Evolutionary conservation across 164 flowering plant species (phyloP), one percentile per base, ranked within the genome.

Genomic region (Kalanchoe fedtschenkoi): DNA sequence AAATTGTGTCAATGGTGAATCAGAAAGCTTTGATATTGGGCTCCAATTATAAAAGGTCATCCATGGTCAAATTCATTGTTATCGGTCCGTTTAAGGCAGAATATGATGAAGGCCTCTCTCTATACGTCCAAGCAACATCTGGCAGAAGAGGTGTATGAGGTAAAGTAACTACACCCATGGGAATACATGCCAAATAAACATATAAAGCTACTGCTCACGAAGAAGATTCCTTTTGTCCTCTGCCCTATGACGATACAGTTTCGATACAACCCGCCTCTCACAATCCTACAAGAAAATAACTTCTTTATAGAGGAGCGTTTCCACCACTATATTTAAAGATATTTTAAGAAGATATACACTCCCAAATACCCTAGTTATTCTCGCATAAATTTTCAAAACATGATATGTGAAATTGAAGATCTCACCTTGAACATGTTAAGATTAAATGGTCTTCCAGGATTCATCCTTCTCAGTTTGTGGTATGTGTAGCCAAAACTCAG

Each of bases 361-460:
- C n/a, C n/a, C n/a, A n/a, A n/a, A n/a, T n/a, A n/a, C n/a, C n/a
- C n/a, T n/a, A n/a, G n/a, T n/a, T n/a, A n/a, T n/a, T n/a, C n/a
- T n/a, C n/a, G 22, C 54, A 46, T 46, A 6, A 6, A 3, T 19
- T 51, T 22, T 17, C 10, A 51, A 26, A 32, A 3, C 39, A 37
- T 8, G 39, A 11, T 37, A 47, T 29, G 28, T 51, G 13, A 2
- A 1, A 26, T 22, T 34, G 21, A 9, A 34, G 9, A 34, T 19
- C 61, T 69, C 61, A 90, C 98, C 98, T 87, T 93, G 82, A 93
- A 93, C 98, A 90, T 93, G 65, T 90, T 79, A 22, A 93, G 87
- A 74, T 82, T 73, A 64, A 93, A 85, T 16, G 84, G 78, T 72
- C 85, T 89, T 69, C 56, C 79, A 34, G 96, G 92, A 73, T 93